Evolutionary conservation across 108 stramenopile species (phyloP), one percentile per base, ranked within the genome.

Genomic region (Pseudonitzschia pungens): DNA sequence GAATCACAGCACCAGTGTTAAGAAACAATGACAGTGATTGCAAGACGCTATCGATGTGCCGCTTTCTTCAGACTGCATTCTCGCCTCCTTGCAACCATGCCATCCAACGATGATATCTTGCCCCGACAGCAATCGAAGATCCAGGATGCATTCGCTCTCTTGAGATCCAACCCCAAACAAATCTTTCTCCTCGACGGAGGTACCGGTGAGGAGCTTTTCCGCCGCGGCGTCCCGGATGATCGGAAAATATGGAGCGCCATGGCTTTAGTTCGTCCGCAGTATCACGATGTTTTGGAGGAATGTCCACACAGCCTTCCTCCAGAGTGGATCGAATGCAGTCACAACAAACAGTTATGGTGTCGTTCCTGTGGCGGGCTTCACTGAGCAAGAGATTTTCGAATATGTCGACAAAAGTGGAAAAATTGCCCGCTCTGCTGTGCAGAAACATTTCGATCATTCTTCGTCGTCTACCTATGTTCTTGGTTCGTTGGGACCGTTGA

Each of bases 161-260:
- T 71, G 15, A 57, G 70, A 71, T 26, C n/a, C 20, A 71, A 40
- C 28, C 50, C 42, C 24, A 59, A 75, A 33, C 28, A 56, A 16
- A 36, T 70, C 27, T 78, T 89, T 42, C 65, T 89, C 4, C 80
- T 94, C 32, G 92, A 91, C 57, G 89, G 92, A 27, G 92, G 93
- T 10, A 94, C 90, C 4, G 93, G 93, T 9, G 93, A 94, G 72
- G 93, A 94, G 76, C 77, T 94, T 33, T 86, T 92, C 69, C 84
- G 83, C 40, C 81, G 80, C 24, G 86, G 87, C 3, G 86, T 94
- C 16, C 89, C 89, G 14, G 93, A 94, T 40, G 93, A 94, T 76
- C 81, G 93, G 14, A 81, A 76, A 67, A 81, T 87, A 21, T 94
- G 93, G 93, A 89, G 87, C 68, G 93, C 93, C 44, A 83, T 81